Conservation (phyloP, 2,329 filamentous ascomycete species). For the Graphiopsis chlorocephala region DNA sequence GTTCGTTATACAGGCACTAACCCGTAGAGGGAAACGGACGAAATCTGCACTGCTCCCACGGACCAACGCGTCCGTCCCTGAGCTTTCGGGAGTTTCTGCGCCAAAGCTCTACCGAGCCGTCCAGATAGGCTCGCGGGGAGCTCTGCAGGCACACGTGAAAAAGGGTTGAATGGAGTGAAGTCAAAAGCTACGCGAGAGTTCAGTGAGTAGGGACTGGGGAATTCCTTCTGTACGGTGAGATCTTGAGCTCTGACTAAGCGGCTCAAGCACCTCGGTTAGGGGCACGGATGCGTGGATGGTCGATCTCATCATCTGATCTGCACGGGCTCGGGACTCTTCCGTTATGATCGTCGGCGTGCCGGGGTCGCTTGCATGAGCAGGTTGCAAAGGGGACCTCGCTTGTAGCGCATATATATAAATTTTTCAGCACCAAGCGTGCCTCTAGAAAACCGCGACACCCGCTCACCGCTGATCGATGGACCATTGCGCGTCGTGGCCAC, state of each 20-base stretch:
- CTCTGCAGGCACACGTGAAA: neutral
- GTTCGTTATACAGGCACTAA: neutral
- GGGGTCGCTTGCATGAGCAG: neutral
- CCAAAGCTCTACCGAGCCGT: neutral
- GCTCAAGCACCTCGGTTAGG: neutral
- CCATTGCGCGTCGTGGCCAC: neutral
- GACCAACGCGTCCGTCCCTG: neutral
- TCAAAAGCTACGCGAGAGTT: neutral
- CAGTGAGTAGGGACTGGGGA: neutral
- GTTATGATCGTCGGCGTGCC: neutral
- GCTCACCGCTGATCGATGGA: neutral
- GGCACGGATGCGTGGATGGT: neutral
- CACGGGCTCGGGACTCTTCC: neutral
- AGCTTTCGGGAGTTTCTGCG: neutral
- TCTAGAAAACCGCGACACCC: neutral
- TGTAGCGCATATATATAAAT: neutral
- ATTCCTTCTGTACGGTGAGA: neutral
- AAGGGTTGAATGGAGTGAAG: neutral
- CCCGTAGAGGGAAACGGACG: neutral
- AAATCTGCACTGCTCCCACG: neutral
- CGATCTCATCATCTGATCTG: neutral
- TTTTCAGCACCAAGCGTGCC: neutral
- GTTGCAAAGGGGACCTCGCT: neutral
- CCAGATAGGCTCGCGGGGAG: neutral
- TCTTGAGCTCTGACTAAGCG: neutral